These are phyloP conservation scores for Penicillium cinerascens DNA, from an alignment of 495 filamentous ascomycete species.

Conservation along the genomic window DNA sequence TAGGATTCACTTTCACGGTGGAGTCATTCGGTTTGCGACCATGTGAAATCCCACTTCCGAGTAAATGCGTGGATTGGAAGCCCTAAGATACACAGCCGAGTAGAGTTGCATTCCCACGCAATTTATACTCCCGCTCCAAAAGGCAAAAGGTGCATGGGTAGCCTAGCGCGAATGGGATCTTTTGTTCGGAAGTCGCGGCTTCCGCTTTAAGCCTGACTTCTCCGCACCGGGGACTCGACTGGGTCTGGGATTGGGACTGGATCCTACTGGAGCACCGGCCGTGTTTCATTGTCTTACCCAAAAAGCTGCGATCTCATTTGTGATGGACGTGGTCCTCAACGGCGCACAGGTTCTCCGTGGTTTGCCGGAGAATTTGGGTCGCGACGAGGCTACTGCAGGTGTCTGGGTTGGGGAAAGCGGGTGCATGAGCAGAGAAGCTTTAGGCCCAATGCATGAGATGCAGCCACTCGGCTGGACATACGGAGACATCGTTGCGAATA, in stretches of 20 bases:
- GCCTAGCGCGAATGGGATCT: neutral
- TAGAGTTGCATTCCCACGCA: conserved; percentile 41
- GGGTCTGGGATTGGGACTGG: no score
- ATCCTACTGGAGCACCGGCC: neutral
- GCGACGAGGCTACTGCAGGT: conserved; percentile 10
- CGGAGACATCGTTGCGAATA: neutral
- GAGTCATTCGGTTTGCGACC: no score
- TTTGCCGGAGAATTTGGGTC: neutral
- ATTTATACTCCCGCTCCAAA: conserved; percentile 41
- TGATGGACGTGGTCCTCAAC: neutral
- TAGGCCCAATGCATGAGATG: conserved; percentile 12
- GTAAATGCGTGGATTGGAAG: neutral
- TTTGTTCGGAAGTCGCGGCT: neutral
- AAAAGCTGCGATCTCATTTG: no score
- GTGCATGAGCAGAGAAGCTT: conserved; percentile 9
- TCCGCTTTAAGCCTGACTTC: neutral
- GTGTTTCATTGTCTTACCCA: neutral
- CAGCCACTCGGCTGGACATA: conserved; percentile 9
- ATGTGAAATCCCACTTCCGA: conserved; percentile 3
- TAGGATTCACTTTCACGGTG: no score
- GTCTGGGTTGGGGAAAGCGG: neutral
- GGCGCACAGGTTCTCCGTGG: no score
- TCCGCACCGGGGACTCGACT: neutral
- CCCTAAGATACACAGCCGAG: conserved; percentile 6
- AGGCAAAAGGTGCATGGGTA: neutral